Base-by-base conservation (phyloP, 73 alveolate species). In the Paramecium primaurelia region DNA sequence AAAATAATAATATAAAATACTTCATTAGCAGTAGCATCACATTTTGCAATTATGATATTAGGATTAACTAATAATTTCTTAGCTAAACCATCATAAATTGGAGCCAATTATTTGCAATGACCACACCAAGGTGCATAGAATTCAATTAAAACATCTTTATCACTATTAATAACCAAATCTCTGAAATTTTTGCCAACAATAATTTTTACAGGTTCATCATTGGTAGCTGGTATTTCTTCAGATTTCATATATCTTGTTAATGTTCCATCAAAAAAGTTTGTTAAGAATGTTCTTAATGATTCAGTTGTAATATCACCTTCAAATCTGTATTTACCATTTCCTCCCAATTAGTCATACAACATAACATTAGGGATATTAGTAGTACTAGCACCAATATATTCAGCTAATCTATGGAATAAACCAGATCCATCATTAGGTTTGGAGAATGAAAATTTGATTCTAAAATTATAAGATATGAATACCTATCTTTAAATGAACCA, bases 41-140 rank as follows among this genome's bases (percentile, higher is more conserved):
- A 83, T 90, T 97, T 96, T 25, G 99, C 99, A 44, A 97, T 95
- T 69, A 95, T 92, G 86, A 97, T 80, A 85, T 93, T 93, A 37
- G 77, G 54, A 73, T 92, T 91, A 49, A 94, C 97, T 18, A 58
- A 95, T 77, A 97, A 87, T 73, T 96, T 96, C 69, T 86, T 86
- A 64, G 99, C 99, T 47, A 97, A 95, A 71, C 95, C 96, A 30
- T 96, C 98, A 93, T 95, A 98, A 92, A 95, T 97, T 38, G 99
- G 99, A 26, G 98, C 99, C 59, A 98, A 96, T 64, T 97, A 86
- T 89, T 98, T 97, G 97, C 99, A 98, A 96, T 98, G 99, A 49
- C 99, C 99, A 93, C 99, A 98, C 98, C 98, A 97, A 59, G 99
- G 99, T 59, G 99, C 99, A 93, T 98, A 98, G 94, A 96, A 98